Percentiles rank a stretch among this genome's conserved stretches.
phyloP scores from a whole-genome alignment of 352 stramenopile genomes.

The Globisporangium solare region DNA sequence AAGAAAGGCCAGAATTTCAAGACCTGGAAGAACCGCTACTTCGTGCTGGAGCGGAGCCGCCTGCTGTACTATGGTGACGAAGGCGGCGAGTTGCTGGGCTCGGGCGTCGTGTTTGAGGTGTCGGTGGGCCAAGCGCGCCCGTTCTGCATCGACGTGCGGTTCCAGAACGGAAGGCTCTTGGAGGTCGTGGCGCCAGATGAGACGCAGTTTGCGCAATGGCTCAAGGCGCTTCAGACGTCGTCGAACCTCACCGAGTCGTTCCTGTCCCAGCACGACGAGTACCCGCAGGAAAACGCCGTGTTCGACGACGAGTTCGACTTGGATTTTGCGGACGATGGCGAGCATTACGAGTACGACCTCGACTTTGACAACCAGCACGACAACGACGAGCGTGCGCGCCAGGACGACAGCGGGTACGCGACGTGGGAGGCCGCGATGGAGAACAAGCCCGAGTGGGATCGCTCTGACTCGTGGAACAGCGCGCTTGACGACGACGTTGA shows the following conservation, averaged over 20 bases:
- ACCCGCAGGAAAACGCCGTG: constrained; percentile 14
- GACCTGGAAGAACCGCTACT: constrained; percentile 81
- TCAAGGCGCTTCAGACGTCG: constrained; percentile 38
- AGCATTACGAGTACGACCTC: constrained; percentile 14
- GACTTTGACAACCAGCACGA: constrained; percentile 32
- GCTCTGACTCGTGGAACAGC: constrained; percentile 34
- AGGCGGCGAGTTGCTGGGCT: constrained; percentile 41
- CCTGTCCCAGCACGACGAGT: constrained; percentile 30
- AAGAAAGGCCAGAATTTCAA: constrained; percentile 83
- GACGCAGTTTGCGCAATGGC: constrained; percentile 49
- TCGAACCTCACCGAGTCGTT: constrained; percentile 70
- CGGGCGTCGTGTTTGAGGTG: constrained; percentile 66
- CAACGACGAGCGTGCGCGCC: constrained; percentile 23
- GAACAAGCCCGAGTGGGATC: constrained; percentile 22
- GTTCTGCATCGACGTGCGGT: constrained; percentile 64
- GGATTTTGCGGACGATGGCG: constrained; percentile 24
- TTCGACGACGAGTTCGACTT: constrained; percentile 59
- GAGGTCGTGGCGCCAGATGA: constrained; percentile 56
- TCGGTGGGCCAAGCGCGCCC: constrained; percentile 44
- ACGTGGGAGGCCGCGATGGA: constrained; percentile 65
- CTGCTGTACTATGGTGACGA: constrained; percentile 50
- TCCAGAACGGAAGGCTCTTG: constrained; percentile 68
- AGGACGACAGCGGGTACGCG: constrained; percentile 27
- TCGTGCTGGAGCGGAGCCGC: constrained; percentile 59
- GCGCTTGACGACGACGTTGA: constrained; percentile 15